Evolutionary conservation across 192 early-diverging fungal species (phyloP).

Genomic region (Backusella liffmaniae): DNA sequence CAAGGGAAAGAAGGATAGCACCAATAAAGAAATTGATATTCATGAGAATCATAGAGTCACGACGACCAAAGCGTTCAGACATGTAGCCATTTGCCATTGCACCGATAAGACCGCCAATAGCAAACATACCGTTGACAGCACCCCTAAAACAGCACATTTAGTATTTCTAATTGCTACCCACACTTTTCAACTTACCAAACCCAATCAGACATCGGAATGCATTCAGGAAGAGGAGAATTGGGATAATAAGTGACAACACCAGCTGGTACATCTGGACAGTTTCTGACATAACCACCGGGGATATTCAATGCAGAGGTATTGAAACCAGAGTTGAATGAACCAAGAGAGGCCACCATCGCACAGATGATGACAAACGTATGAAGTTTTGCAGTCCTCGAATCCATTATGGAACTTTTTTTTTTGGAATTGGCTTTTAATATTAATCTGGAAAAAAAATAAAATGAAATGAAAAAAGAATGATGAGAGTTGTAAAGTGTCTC

Average conservation of each 20-base stretch:
- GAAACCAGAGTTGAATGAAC: conserved; percentile 32
- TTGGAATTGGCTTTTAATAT: no score
- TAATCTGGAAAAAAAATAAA: no score
- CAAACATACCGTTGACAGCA: conserved; percentile 55
- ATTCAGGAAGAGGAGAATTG: conserved; percentile 28
- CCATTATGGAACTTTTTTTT: not conserved
- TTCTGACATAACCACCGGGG: conserved; percentile 53
- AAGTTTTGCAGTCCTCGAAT: conserved; percentile 17
- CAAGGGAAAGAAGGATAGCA: conserved; percentile 36
- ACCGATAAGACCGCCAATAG: conserved; percentile 64
- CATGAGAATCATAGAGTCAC: conserved; percentile 50
- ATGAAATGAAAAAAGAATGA: no score
- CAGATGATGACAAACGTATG: conserved; percentile 31
- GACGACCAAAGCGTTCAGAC: conserved; percentile 60
- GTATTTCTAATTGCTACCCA: not conserved
- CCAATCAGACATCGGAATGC: conserved; percentile 37
- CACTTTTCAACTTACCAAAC: conserved; percentile 38
- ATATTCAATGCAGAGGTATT: conserved; percentile 48
- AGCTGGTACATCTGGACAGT: conserved; percentile 41
- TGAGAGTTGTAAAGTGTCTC: no score
- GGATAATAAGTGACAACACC: conserved; percentile 30
- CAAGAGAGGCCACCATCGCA: conserved; percentile 24
- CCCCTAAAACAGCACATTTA: conserved; percentile 35
- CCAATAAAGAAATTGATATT: conserved; percentile 52
- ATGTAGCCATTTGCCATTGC: conserved; percentile 60